Base-by-base conservation (phyloP, 805 yeast genomes). In the Zygosaccharomyces pseudorouxii region DNA sequence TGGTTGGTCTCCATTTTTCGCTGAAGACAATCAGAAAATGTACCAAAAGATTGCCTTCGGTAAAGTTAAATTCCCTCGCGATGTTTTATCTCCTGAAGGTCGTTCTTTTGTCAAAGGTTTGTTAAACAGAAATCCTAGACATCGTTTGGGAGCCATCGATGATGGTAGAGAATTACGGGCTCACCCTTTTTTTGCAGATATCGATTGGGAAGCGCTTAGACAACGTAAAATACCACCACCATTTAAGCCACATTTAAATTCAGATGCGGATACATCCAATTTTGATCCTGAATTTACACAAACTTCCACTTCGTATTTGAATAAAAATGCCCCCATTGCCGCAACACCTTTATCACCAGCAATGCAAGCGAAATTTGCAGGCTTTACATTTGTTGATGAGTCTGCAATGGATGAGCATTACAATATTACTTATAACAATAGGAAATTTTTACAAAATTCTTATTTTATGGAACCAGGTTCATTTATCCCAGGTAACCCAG, bases 1-100 rank as follows among this genome's bases (percentile, higher is more conserved):
- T 72, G 99, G 99, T 45, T 93, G 98, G 99, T 86, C 96, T 4
- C 99, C 99, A 47, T 93, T 93, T 68, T 93, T 89, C 63, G 99
- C 98, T 23, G 97, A 92, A 54, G 92, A 89, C 68, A 89, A 96
- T 44, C 98, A 93, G 72, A 97, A 93, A 69, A 93, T 93, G 99
- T 93, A 93, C 72, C 93, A 92, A 72, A 93, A 93, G 71, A 93
- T 93, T 72, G 99, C 98, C 4, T 93, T 89, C 70, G 99, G 99
- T 54, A 93, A 92, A 68, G 98, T 93, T 39, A 79, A 96, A 62
- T 93, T 93, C 69, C 99, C 99, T 43, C 89, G 92, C 67, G 99
- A 93, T 65, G 95, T 93, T 20, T 73, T 93, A 50, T 85, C 95
- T 42, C 79, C 88, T 4, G 97, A 90, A 67, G 99, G 98, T 37